phyloP scores from a whole-genome alignment of 192 early-diverging fungal genomes.

The Lobosporangium transversale region DNA sequence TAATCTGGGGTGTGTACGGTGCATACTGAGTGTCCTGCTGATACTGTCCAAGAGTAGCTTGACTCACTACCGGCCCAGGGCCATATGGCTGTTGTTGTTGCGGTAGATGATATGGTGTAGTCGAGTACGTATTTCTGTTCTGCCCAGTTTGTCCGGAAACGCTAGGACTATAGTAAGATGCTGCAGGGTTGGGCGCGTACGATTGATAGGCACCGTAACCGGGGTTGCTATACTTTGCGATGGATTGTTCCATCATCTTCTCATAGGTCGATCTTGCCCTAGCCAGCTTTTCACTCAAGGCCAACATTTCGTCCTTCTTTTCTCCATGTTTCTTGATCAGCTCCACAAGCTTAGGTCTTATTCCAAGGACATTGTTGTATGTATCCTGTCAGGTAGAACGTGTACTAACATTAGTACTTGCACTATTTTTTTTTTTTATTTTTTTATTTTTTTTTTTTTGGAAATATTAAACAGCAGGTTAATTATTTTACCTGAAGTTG shows the following conservation, averaged over 20 bases:
- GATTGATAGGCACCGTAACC: conserved; percentile 36
- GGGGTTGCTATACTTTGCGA: conserved; percentile 65
- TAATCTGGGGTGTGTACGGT: conserved; percentile 31
- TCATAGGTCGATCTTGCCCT: conserved; percentile 80
- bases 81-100: conserved; percentile 1
- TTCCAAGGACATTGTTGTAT: conserved; percentile 82
- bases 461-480: too few species aligned
- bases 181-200: conserved; percentile 10
- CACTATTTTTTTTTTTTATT: too few species aligned
- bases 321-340: conserved; percentile 84
- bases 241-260: conserved; percentile 70
- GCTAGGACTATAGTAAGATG: conserved; percentile 7
- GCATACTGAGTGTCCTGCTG: conserved; percentile 28
- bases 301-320: conserved; percentile 85
- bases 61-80: conserved; percentile 18
- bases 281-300: conserved; percentile 78
- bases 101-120: conserved; percentile 16
- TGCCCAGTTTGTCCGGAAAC: conserved; percentile 18
- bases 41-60: conserved; percentile 5
- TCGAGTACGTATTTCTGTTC: conserved; percentile 21
- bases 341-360: conserved; percentile 87
- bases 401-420: too few species aligned
- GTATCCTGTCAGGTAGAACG: conserved; percentile 52
- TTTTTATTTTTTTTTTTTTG: too few species aligned
- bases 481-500: conserved; percentile 81